Evolutionary conservation across 306 rosid species (phyloP).

Genomic region (Cicer bijugum): DNA sequence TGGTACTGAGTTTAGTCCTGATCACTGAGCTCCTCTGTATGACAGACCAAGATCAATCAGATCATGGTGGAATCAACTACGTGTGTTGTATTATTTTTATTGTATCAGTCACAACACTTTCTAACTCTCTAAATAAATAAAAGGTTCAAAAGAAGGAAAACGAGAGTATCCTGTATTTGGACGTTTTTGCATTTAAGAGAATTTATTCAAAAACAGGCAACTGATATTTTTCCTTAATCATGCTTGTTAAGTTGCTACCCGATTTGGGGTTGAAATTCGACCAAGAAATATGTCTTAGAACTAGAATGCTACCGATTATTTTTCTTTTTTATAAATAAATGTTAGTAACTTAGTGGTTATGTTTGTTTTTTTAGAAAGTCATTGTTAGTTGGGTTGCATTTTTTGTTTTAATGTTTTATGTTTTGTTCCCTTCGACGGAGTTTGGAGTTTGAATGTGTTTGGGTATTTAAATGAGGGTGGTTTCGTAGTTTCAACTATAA

Average conservation of each 20-base stretch:
- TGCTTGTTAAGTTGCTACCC: not conserved
- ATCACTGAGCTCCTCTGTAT: conserved; percentile 19
- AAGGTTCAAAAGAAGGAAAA: not conserved
- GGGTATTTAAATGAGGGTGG: no score
- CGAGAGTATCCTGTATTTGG: not conserved
- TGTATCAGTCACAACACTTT: not conserved
- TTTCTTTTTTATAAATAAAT: no score
- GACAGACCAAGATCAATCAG: conserved; percentile 23
- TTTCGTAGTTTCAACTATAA: no score
- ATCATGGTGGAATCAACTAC: conserved; percentile 21
- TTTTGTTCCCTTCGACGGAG: no score
- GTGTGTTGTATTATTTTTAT: conserved; percentile 15
- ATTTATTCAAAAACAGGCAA: not conserved
- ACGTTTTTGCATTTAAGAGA: not conserved
- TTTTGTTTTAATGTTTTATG: no score
- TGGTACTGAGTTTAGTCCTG: conserved; percentile 18
- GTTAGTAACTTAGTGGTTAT: no score
- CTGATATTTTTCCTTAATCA: not conserved
- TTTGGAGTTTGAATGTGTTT: no score
- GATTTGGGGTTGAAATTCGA: conserved; percentile 1
- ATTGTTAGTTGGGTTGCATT: no score
- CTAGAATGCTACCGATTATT: no score
- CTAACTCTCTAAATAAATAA: conserved; percentile 15
- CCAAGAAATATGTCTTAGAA: not conserved
- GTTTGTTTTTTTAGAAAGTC: no score